A percentile compares a stretch with the other conserved stretches of the same genome.
Conservation (phyloP, 179 eudicot species). For the Pouteria campechiana region DNA sequence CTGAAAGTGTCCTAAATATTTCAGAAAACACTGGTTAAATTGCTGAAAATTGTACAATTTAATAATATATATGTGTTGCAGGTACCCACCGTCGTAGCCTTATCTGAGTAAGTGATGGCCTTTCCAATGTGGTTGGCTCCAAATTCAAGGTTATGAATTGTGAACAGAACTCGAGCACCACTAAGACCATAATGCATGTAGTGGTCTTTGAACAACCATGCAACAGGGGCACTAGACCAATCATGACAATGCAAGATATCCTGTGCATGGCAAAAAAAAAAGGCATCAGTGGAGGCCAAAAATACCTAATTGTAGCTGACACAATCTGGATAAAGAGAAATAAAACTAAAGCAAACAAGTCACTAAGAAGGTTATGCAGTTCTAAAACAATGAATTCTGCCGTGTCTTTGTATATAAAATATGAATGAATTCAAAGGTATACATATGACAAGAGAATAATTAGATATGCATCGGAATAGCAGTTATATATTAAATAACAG, state of each 20-base stretch:
- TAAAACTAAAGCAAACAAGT: background rate
- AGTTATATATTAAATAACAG: no score
- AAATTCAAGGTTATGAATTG: conserved; percentile 97
- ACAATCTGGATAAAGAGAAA: no score
- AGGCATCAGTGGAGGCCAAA: background rate
- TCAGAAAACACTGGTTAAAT: no score
- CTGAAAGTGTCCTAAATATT: no score
- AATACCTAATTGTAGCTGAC: no score
- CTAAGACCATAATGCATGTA: conserved; percentile 81
- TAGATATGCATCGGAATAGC: no score
- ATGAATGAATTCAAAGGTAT: no score
- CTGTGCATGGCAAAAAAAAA: conserved; percentile 28
- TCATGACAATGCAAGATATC: conserved; percentile 98
- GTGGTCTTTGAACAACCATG: conserved; percentile 90
- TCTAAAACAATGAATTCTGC: no score
- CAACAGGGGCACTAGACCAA: conserved; percentile 99
- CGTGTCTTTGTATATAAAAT: no score
- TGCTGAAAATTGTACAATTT: no score
- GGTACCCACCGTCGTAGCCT: conserved; percentile 86
- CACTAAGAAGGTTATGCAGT: no score
- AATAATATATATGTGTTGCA: background rate
- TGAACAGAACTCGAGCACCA: conserved; percentile 90
- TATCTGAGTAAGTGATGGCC: conserved; percentile 75
- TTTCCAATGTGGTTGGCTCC: conserved; percentile 64
- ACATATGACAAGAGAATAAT: no score